Conservation (phyloP, 257 asterid species). For the Solanum raphanifolium region DNA sequence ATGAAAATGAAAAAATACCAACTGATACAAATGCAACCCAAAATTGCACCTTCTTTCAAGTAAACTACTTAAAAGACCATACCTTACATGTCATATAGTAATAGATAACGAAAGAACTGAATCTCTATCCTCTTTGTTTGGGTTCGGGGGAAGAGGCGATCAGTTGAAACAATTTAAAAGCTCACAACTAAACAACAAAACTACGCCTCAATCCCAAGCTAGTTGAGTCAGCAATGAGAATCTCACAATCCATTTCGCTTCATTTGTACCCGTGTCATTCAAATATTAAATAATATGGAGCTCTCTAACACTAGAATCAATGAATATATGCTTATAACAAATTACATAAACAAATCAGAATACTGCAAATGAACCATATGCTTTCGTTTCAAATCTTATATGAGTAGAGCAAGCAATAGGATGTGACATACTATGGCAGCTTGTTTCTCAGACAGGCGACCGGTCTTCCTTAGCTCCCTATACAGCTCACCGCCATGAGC, state of each 20-base stretch:
- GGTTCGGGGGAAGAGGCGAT: neutral
- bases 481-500: constrained; percentile 90
- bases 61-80: neutral
- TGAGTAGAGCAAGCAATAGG: neutral
- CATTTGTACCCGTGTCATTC: neutral
- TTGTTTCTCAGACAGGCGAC: constrained; percentile 51
- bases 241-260: neutral
- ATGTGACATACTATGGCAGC: constrained; percentile 61
- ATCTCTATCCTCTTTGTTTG: neutral
- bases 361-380: neutral
- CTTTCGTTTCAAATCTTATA: neutral
- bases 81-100: neutral
- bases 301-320: neutral
- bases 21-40: neutral
- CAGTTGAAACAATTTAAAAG: neutral
- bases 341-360: neutral
- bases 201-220: neutral
- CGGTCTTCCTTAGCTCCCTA: constrained; percentile 46
- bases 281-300: neutral
- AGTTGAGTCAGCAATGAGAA: neutral
- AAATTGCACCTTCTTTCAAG: neutral
- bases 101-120: too few species aligned
- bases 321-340: neutral
- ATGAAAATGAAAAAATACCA: neutral
- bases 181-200: neutral